Base-by-base conservation (phyloP, 2,329 filamentous ascomycete species). In the Colletotrichum tabaci region DNA sequence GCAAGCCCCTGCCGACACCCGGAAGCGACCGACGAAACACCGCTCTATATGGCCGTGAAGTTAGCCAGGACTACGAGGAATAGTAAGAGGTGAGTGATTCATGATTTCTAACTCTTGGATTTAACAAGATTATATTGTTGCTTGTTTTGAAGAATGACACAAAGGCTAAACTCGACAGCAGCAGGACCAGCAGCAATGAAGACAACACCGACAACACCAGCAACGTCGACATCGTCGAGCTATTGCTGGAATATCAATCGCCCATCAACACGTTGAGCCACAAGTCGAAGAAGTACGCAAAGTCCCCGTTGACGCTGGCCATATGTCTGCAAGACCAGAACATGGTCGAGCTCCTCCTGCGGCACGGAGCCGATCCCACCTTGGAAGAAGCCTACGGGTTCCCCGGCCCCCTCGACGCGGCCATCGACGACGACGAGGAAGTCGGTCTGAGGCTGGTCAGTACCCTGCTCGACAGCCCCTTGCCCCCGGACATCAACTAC, bases 281-380 rank as follows among this genome's bases (percentile, higher is more conserved):
- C 21, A 56, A 49, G 46, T 47, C 62, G 2, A 55, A 61, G 10
- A 40, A 26, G 1, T 65, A 67, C 18, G 35, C 47, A 13, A 73
- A 60, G 46, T 71, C 73, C 4, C 65, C 73, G 3, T 47, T 74
- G 16, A 58, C 53, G 46, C 35, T 53, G 12, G 73, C 73, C 5
- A 53, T 73, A n/a, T 4, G 53, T 6, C 35, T 30, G 18, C 30
- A 21, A 13, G 68, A 69, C 18, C 63, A 73, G 23, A 42, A 67
- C 40, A 72, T 76, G 23, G 72, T 77, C 16, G 53, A 71, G 15
- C 52, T 77, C 7, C 73, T 78, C 9, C 66, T 78, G 3, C 63
- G 72, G 2, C 61, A 76, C 21, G 75, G 77, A 0, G 77, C 76
- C 10, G 77, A 78, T 44, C 73, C 77, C 3, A 77, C 75, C 0